Percentiles rank a stretch among this genome's conserved stretches.
Evolutionary conservation across 192 early-diverging fungal genomes (phyloP).

Genomic region (Dissophora ornata): DNA sequence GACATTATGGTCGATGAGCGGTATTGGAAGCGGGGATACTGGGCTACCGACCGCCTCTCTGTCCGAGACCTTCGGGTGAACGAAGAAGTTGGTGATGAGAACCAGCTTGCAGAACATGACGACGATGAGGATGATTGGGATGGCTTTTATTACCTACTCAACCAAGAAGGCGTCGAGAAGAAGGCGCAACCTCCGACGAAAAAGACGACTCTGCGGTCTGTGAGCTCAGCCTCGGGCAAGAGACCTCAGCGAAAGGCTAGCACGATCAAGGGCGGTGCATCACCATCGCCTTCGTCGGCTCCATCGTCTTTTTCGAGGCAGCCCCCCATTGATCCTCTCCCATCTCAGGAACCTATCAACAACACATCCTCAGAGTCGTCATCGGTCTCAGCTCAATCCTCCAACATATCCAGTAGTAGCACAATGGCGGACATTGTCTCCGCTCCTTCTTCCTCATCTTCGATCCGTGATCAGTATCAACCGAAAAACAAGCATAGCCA

Average conservation of each 20-base stretch:
- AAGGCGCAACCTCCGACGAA: neutral
- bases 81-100: neutral
- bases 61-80: neutral
- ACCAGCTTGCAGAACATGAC: neutral
- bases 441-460: too few relatives aligned
- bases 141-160: slow-evolving; percentile 48
- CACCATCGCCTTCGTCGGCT: neutral
- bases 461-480: too few relatives aligned
- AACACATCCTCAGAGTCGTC: slow-evolving; percentile 8
- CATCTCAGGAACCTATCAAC: slow-evolving; percentile 7
- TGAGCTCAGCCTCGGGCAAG: slow-evolving; percentile 5
- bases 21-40: slow-evolving; percentile 52
- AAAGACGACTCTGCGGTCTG: neutral
- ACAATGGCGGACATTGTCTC: too few relatives aligned
- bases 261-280: neutral
- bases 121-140: slow-evolving; percentile 45
- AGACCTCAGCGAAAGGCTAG: slow-evolving; percentile 10
- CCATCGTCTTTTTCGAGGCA: slow-evolving; percentile 17
- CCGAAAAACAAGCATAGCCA: too few relatives aligned
- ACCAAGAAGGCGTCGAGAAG: slow-evolving; percentile 20
- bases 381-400: neutral
- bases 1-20: slow-evolving; percentile 52
- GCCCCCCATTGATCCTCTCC: neutral
- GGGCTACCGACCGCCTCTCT: slow-evolving; percentile 16
- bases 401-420: neutral